Evolutionary conservation across 345 rosid species (phyloP).

Genomic region (Fremontodendron californicum): DNA sequence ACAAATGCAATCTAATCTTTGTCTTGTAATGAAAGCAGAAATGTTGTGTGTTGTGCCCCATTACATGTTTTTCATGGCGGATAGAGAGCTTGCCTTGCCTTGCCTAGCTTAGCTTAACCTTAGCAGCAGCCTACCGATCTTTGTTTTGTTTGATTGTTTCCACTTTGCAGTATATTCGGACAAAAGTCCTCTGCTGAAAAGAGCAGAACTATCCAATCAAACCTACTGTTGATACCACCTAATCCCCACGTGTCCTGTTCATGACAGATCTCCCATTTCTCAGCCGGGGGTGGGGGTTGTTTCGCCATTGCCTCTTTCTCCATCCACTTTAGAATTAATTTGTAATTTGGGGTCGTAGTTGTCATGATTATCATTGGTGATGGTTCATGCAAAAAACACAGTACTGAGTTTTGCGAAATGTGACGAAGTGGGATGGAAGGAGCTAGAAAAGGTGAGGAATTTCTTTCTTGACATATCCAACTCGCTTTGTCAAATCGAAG

Average conservation of each 20-base stretch:
- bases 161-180: not conserved
- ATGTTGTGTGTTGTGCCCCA: not conserved
- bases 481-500: constrained; percentile 12
- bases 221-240: not conserved
- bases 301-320: not conserved
- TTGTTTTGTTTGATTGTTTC: not conserved
- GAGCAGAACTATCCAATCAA: constrained; percentile 9
- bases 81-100: not conserved
- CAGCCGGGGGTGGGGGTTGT: not conserved
- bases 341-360: too few species aligned
- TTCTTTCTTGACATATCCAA: not conserved
- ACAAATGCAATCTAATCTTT: not conserved
- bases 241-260: constrained; percentile 1
- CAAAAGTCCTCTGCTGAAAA: not conserved
- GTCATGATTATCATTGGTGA: not conserved
- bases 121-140: constrained; percentile 1
- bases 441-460: not conserved
- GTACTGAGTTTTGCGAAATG: not conserved
- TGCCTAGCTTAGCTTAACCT: too few species aligned
- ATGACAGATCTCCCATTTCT: not conserved
- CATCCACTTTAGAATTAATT: not conserved
- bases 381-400: not conserved
- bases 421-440: not conserved
- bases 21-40: not conserved
- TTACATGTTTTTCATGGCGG: not conserved